Base-by-base conservation (phyloP, 768 basidiomycete genomes). In the Paxillus involutus region DNA sequence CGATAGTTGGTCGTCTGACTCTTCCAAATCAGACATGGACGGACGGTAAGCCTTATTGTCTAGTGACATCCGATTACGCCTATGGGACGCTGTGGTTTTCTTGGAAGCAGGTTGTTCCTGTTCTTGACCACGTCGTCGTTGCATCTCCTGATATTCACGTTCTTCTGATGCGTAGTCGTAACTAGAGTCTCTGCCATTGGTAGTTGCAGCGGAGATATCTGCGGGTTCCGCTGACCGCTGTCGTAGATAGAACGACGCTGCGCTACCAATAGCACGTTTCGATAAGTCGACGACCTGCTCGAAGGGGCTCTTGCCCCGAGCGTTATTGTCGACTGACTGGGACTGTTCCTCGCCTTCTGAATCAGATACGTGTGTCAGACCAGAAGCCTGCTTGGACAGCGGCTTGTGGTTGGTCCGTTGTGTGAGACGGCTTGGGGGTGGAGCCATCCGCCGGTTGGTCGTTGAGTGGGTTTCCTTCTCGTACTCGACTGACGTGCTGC, bases 21-120 rank as follows among this genome's bases (percentile, higher is more conserved):
- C 79, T 39, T 90, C 89, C 33, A 81, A 60, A 59, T 88, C 88
- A 8, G 85, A 87, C 51, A 69, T 67, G 1, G 82, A 71, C 17
- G 91, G 91, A 49, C 80, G 80, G 62, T 92, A 94, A 0, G 91
- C 91, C 67, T 88, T 89, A 71, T 92, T 91, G 67, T 93, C 91
- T 21, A 74, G 63, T 0, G 87, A 88, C 57, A 91, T 89, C 32
- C 85, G 82, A 60, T 78, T 79, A 24, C 83, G 80, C 64, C 76
- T 81, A 57, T 77, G 72, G 8, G 62, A 63, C 1, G 72, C 63
- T 21, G 62, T 57, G 10, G 67, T 57, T 64, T 71, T 70, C 69
- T 71, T 65, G 61, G 73, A 52, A 61, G 69, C 26, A 64, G 57
- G 47, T 16, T 69, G 62, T 3, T 66, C 63, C 39, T 53, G 57